Percentiles rank a stretch among this genome's conserved stretches.
Conservation (phyloP, 768 basidiomycete genomes). For the Dendrothele bispora region DNA sequence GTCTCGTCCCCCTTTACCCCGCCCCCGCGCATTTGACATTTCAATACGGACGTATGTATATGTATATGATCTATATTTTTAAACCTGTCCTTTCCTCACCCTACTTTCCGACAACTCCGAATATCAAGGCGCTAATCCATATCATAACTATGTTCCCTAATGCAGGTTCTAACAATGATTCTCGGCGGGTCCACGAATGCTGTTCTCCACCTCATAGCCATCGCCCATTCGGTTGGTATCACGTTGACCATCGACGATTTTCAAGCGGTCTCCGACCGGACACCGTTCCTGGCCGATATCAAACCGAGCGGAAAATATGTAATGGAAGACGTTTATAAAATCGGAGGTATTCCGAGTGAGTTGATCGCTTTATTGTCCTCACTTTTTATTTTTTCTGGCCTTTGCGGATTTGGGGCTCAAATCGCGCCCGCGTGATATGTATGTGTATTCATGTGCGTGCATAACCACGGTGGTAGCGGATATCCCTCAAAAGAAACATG, state of each 20-base stretch:
- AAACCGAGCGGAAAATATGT: constrained; percentile 98
- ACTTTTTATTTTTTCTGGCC: no score
- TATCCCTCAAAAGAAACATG: no score
- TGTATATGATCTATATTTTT: constrained; percentile 6
- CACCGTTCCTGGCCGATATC: constrained; percentile 93
- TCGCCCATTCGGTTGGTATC: constrained; percentile 95
- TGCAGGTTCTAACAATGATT: constrained; percentile 90
- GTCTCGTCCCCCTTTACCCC: not conserved
- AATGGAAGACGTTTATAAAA: constrained; percentile 95
- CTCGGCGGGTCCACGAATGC: constrained; percentile 98
- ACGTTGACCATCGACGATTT: constrained; percentile 88
- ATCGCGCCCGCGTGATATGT: no score
- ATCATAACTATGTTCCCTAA: not conserved
- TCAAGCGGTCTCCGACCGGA: constrained; percentile 88
- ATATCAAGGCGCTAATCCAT: not conserved
- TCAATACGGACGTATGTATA: constrained; percentile 1
- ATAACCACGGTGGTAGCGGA: no score
- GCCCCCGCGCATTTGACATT: not conserved
- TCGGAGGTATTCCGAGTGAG: constrained; percentile 95
- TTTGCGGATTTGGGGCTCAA: no score
- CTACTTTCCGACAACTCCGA: not conserved
- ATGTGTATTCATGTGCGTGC: no score
- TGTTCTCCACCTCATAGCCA: constrained; percentile 93
- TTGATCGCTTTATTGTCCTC: constrained; percentile 10
- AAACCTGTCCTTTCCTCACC: not conserved